Percentiles rank a stretch among this genome's conserved stretches.
Conservation (phyloP, 1,284 basidiomycete genomes). For the Malassezia nana region DNA sequence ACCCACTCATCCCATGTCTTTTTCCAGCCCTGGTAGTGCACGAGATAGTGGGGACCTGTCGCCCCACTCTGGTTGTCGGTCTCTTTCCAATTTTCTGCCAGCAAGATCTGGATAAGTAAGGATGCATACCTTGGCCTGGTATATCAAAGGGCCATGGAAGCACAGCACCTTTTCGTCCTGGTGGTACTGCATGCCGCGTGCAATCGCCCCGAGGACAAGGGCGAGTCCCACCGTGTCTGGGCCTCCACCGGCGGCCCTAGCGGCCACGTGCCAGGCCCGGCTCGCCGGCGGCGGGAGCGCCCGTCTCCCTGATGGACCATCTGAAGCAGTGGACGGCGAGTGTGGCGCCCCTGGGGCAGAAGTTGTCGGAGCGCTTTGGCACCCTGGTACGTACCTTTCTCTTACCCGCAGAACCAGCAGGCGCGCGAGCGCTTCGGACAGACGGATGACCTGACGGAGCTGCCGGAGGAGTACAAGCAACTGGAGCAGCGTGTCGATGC, state of each 20-base stretch:
- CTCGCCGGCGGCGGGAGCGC: background rate
- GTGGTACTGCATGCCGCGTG: slow-evolving; percentile 47
- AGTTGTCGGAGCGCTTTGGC: slow-evolving; percentile 70
- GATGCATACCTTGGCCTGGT: slow-evolving; percentile 68
- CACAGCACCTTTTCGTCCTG: slow-evolving; percentile 74
- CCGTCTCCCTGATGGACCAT: slow-evolving; percentile 58
- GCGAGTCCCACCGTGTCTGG: background rate
- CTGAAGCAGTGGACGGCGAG: slow-evolving; percentile 53
- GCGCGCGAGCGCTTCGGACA: slow-evolving; percentile 71
- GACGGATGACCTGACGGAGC: slow-evolving; percentile 84
- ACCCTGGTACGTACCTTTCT: slow-evolving; percentile 52
- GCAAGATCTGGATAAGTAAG: slow-evolving; percentile 56
- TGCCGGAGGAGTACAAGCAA: slow-evolving; percentile 73
- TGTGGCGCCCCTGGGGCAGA: slow-evolving; percentile 49
- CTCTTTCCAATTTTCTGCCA: slow-evolving; percentile 66
- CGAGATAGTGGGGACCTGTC: slow-evolving; percentile 74
- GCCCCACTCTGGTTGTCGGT: slow-evolving; percentile 58
- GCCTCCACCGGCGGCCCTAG: background rate
- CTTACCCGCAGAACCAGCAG: slow-evolving; percentile 54
- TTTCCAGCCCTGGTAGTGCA: slow-evolving; percentile 99
- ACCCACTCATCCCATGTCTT: slow-evolving; percentile 99
- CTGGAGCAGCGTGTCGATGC: slow-evolving; percentile 90
- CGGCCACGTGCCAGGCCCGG: background rate
- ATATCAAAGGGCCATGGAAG: slow-evolving; percentile 86
- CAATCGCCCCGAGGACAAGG: background rate